These are phyloP conservation scores for Fagus crenata DNA, from an alignment of 306 rosid species.

Conservation along the genomic window DNA sequence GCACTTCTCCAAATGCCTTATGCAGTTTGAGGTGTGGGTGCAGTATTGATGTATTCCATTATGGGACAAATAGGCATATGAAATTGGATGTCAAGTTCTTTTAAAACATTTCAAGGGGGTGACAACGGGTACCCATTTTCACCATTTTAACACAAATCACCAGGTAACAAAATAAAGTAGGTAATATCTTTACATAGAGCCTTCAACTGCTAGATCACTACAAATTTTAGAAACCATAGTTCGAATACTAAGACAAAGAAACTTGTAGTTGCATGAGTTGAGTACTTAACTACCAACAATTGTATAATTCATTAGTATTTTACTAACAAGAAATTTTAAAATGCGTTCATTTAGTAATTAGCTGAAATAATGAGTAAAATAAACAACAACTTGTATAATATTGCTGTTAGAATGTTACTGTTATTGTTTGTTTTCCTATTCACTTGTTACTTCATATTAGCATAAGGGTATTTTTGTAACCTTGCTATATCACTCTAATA, in stretches of 20 bases:
- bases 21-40: too few relatives aligned
- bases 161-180: background rate
- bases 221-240: background rate
- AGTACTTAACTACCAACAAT: background rate
- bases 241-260: background rate
- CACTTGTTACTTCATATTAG: too few relatives aligned
- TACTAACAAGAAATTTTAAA: background rate
- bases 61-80: too few relatives aligned
- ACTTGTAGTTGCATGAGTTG: background rate
- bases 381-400: background rate
- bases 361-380: background rate
- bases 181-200: background rate
- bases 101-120: too few relatives aligned
- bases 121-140: background rate
- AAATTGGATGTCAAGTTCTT: too few relatives aligned
- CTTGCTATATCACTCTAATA: too few relatives aligned
- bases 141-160: background rate
- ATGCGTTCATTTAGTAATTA: background rate
- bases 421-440: too few relatives aligned
- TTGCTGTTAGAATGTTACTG: too few relatives aligned
- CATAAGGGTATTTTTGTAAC: too few relatives aligned
- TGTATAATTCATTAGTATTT: background rate
- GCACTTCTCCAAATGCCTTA: too few relatives aligned
- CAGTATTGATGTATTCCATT: too few relatives aligned
- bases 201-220: background rate